Evolutionary conservation across 1,284 basidiomycete species (phyloP).

Genomic region (Omphalotus olearius): DNA sequence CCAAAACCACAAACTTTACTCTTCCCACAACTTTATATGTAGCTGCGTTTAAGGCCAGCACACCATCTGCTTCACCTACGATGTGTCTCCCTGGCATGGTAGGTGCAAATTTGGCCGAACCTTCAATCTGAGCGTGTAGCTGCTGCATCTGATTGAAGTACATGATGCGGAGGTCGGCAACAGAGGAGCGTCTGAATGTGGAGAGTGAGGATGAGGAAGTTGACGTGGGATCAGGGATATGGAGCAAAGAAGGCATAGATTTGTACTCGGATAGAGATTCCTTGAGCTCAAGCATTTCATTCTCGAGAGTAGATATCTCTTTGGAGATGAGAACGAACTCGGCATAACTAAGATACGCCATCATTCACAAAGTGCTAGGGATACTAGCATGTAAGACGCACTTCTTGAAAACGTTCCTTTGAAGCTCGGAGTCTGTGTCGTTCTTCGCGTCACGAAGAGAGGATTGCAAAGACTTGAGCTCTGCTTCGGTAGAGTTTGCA

Average conservation of each 20-base stretch:
- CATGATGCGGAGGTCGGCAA: constrained; percentile 89
- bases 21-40: constrained; percentile 91
- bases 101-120: constrained; percentile 94
- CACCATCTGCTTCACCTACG: constrained; percentile 81
- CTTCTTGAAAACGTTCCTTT: constrained; percentile 90
- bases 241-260: constrained; percentile 87
- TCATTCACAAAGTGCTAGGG: constrained; percentile 3
- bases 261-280: constrained; percentile 94
- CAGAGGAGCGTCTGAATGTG: constrained; percentile 78
- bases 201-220: constrained; percentile 42
- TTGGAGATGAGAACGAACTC: constrained; percentile 97
- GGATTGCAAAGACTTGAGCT: constrained; percentile 69
- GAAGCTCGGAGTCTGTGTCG: constrained; percentile 67
- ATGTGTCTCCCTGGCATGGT: constrained; percentile 89
- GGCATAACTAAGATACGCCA: constrained; percentile 63
- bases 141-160: constrained; percentile 94
- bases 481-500: constrained; percentile 77
- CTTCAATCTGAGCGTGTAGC: constrained; percentile 89
- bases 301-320: constrained; percentile 94
- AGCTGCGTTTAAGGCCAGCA: constrained; percentile 86
- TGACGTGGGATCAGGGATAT: constrained; percentile 76
- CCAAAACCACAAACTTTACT: constrained; percentile 87
- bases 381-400: constrained; percentile 30
- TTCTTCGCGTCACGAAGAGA: constrained; percentile 60
- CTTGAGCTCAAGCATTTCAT: constrained; percentile 97